Base-by-base conservation (phyloP, 257 asterid species). In the Salvia miltiorrhiza region DNA sequence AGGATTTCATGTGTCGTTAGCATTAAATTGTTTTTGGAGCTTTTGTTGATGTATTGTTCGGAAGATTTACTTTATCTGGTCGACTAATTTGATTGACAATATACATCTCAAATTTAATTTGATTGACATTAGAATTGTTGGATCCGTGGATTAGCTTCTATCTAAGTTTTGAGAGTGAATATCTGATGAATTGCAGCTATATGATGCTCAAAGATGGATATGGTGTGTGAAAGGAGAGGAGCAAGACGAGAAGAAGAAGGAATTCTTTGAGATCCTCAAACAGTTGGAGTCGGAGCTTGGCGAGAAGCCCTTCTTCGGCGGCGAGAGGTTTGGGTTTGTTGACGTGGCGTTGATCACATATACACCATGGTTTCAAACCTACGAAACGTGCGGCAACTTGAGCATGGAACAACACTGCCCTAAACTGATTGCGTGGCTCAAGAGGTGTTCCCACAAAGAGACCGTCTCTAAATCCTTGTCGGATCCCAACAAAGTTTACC, bases 251-350 rank as follows among this genome's bases (percentile, higher is more conserved):
- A 84, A 33, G 5, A 79, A 76, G 75, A 72, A 73, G 47, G 82
- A 69, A 0, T 44, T 73, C 16, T 56, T 78, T 1, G 76, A 73
- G 30, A 58, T 16, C 7, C 70, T 81, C 17, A 81, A 68, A 59
- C 14, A 39, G 48, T 40, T 83, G 66, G 85, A 85, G 43, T 80
- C 76, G 43, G 72, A 67, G 20, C 55, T 86, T 12, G 83, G 87
- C 1, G 85, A 83, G 7, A 55, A 77, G 50, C 53, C 79, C n/a
- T 82, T 67, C 63, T 84, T 86, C 72, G 89, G 87, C 2, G 92
- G 87, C 6, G 80, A 77, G 9, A 66, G 20, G 0, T 50, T 86
- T 26, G 92, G 89, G 0, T 74, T 32, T 2, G 12, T 76, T 0
- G 90, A 86, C 21, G 60, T 82, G 30, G 78, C 79, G 47, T 21